Percentiles rank a stretch among this genome's conserved stretches.
Conservation (phyloP, 129 eudicot genomes). For the Saposhnikovia divaricata region DNA sequence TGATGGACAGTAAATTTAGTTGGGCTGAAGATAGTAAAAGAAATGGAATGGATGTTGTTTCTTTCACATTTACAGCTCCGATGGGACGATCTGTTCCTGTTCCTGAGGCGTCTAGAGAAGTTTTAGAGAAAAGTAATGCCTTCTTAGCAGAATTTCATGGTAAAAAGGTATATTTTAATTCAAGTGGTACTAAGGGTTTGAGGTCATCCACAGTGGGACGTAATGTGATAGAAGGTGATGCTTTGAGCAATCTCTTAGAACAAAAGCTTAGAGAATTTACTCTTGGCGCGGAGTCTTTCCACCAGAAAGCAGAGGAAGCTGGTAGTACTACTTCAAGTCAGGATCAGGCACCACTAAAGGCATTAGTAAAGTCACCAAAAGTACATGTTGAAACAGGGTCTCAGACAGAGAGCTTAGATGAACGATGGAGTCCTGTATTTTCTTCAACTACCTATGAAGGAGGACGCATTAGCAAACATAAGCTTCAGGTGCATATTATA, state of each 20-base stretch:
- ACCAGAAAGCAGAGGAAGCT: constrained; percentile 15
- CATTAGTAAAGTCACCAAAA: constrained; percentile 2
- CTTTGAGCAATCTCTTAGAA: constrained; percentile 68
- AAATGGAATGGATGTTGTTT: constrained; percentile 55
- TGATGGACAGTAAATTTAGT: constrained; percentile 25
- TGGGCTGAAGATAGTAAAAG: constrained; percentile 46
- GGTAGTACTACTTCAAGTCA: constrained; percentile 25
- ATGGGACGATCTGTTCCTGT: constrained; percentile 37
- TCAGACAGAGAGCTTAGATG: constrained; percentile 21
- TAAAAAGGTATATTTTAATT: constrained; percentile 21
- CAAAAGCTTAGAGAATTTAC: constrained; percentile 62
- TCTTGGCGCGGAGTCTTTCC: constrained; percentile 25
- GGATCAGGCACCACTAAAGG: constrained; percentile 18
- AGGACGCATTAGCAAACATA: constrained; percentile 20
- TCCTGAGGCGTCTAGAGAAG: constrained; percentile 20
- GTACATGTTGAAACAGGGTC: constrained; percentile 16
- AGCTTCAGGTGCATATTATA: constrained; percentile 29
- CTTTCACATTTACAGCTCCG: constrained; percentile 88
- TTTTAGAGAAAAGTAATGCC: constrained; percentile 8
- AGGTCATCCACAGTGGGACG: constrained; percentile 32
- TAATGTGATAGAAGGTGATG: constrained; percentile 56
- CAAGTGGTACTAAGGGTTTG: constrained; percentile 23
- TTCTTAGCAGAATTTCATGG: constrained; percentile 23
- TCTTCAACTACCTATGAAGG: constrained; percentile 27
- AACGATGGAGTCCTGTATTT: constrained; percentile 16